Base-by-base conservation (phyloP, 2,329 filamentous ascomycete species). In the Calonectria crousiana region DNA sequence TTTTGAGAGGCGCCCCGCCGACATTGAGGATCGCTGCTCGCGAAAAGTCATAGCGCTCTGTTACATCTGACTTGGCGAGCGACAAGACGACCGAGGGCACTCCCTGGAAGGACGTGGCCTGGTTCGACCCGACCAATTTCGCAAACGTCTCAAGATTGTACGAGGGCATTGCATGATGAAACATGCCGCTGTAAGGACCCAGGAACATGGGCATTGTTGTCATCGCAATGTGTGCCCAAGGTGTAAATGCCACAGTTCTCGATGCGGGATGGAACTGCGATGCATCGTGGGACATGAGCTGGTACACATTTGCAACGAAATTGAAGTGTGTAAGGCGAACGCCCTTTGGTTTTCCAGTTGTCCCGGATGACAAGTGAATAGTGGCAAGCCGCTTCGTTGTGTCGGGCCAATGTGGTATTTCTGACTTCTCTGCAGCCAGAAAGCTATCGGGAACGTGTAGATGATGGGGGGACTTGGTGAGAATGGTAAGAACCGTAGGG, bases 281-380 rank as follows among this genome's bases (percentile, higher is more conserved):
- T 9, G 76, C 76, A 69, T 86, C 85, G 41, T 85, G 83, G 0
- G 81, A 76, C 13, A 84, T 76, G n/a, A 87, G 84, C 51, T 87
- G 85, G 28, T 76, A 60, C 3, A 81, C 89, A 81, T 96, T 96
- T 75, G 93, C 88, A 51, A 95, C 89, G 80, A 95, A 95, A 78
- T 94, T 93, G 72, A 87, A 86, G 83, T 97, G 95, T 23, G 91
- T 91, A 75, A 96, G 93, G 83, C 93, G 91, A 14, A 97, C 95
- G 18, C 95, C 95, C 82, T 97, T 97, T 14, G 95, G 94, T 4
- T 95, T 88, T 3, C 95, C 95, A 0, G 95, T 97, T 4, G 93
- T 95, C 14, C 94, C 91, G 26, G 90, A 92, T 13, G 80, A 81
- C 13, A 81, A 75, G 62, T 86, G 85, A 26, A 86, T 86, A 1